Base-by-base conservation (phyloP, 352 stramenopile genomes). In the Phytopythium helicoides region DNA sequence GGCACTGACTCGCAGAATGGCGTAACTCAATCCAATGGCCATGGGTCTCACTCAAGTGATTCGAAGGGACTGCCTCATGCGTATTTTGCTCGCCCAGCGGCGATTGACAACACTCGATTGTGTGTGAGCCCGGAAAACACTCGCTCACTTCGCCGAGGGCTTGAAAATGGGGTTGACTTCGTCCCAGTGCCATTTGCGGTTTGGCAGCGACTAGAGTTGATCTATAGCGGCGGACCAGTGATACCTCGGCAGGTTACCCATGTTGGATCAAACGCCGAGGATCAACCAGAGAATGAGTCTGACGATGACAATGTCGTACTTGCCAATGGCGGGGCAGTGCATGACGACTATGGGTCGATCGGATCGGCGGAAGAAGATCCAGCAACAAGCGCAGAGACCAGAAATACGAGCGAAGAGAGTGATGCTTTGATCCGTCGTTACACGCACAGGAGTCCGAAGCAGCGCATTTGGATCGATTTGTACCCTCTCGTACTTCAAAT, bases 401-500 rank as follows among this genome's bases (percentile, higher is more conserved):
- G 34, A 16, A 53, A 53, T 33, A 41, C 47, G 6, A 53, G 47
- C 33, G 47, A 53, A 35, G 50, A 47, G 19, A 56, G 50, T 22
- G 38, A 56, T 10, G n/a, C 39, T 7, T 31, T 19, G 2, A 16
- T 33, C 18, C 50, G 41, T 42, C 50, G 40, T 18, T 42, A 23
- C 7, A 15, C 7, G 8, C 7, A 44, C 11, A 16, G 35, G n/a
- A 5, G 18, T 31, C 22, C 11, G 42, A 23, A 42, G 21, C 53
- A 65, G 44, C 49, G 19, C 21, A 34, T 75, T 11, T 37, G 58
- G 8, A 58, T 89, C 23, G 69, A 88, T 15, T 34, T 88, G 37
- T 84, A 92, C 53, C 78, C 78, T 8, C 52, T 88, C 4, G 54
- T 53, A 1, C 62, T 92, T 34, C 64, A 77, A 28, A 54, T 92